phyloP scores from a whole-genome alignment of 352 stramenopile species.

The Globisporangium middletonii region DNA sequence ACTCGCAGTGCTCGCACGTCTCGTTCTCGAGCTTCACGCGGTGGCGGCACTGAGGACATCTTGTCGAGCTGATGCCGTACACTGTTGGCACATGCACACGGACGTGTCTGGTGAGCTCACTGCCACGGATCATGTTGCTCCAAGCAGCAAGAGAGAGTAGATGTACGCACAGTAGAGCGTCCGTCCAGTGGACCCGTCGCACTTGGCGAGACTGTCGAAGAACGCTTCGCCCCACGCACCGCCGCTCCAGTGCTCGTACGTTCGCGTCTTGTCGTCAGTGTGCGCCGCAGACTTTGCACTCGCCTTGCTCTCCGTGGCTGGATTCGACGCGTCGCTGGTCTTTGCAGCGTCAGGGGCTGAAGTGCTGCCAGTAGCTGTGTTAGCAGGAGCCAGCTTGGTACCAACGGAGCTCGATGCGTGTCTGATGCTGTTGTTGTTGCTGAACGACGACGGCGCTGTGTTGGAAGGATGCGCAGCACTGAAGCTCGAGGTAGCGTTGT shows the following conservation, averaged over 20 bases:
- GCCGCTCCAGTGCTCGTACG: not conserved
- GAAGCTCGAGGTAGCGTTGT: not conserved
- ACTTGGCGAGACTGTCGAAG: conserved; percentile 39
- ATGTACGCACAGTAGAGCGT: conserved; percentile 40
- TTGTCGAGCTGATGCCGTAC: conserved; percentile 52
- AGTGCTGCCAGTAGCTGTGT: not conserved
- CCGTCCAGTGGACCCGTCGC: conserved; percentile 40
- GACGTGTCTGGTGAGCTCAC: not conserved
- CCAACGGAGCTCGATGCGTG: no score
- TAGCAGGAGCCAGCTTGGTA: no score
- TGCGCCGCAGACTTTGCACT: not conserved
- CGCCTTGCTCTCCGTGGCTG: not conserved
- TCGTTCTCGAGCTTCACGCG: conserved; percentile 26
- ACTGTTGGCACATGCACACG: conserved; percentile 21
- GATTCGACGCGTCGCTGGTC: not conserved
- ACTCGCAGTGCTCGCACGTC: conserved; percentile 38
- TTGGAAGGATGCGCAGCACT: not conserved
- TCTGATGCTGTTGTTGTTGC: not conserved
- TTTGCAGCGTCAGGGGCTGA: not conserved
- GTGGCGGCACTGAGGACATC: conserved; percentile 38
- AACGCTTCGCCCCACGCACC: conserved; percentile 28
- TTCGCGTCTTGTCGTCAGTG: conserved; percentile 1
- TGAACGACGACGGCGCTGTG: not conserved
- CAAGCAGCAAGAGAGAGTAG: not conserved
- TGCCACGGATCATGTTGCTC: not conserved